A percentile compares a stretch with the other conserved stretches of the same genome.
These are phyloP conservation scores for Xylariales sp. DNA, from an alignment of 2,329 filamentous ascomycete genomes.

Conservation along the genomic window DNA sequence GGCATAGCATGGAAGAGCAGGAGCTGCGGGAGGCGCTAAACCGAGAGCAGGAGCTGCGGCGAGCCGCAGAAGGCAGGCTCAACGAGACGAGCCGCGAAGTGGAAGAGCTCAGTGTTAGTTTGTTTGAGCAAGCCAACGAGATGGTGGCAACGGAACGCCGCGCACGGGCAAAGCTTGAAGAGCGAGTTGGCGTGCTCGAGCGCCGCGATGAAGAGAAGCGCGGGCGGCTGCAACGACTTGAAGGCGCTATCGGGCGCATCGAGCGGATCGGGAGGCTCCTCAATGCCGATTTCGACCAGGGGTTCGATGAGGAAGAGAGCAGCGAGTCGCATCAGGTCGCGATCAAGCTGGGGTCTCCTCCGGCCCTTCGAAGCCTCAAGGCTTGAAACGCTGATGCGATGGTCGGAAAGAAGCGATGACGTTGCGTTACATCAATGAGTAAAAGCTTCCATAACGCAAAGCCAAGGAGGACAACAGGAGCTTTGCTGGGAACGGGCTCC, in stretches of 20 bases:
- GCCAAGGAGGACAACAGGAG: too few species aligned
- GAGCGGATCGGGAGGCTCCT: conserved; percentile 65
- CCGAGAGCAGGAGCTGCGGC: conserved; percentile 62
- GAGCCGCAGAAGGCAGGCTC: conserved; percentile 64
- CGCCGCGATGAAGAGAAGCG: conserved; percentile 66
- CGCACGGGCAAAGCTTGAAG: conserved; percentile 66
- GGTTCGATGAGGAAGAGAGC: too few species aligned
- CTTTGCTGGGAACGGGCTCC: too few species aligned
- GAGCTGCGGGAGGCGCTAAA: conserved; percentile 61
- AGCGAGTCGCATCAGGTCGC: too few species aligned
- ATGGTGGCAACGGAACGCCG: conserved; percentile 78
- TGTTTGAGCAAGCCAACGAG: conserved; percentile 82
- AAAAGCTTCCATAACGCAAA: too few species aligned
- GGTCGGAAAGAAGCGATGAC: too few species aligned
- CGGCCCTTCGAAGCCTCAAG: too few species aligned
- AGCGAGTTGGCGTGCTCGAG: conserved; percentile 65
- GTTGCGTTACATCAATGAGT: too few species aligned
- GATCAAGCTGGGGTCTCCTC: too few species aligned
- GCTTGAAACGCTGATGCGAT: too few species aligned
- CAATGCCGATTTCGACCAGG: too few species aligned
- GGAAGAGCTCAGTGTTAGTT: conserved; percentile 69
- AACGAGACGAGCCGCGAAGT: conserved; percentile 66
- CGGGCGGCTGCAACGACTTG: conserved; percentile 63
- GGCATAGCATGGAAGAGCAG: conserved; percentile 37
- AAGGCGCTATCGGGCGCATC: conserved; percentile 66